Evolutionary conservation across 331 rosid species (phyloP).

Genomic region (Quercus lobata): DNA sequence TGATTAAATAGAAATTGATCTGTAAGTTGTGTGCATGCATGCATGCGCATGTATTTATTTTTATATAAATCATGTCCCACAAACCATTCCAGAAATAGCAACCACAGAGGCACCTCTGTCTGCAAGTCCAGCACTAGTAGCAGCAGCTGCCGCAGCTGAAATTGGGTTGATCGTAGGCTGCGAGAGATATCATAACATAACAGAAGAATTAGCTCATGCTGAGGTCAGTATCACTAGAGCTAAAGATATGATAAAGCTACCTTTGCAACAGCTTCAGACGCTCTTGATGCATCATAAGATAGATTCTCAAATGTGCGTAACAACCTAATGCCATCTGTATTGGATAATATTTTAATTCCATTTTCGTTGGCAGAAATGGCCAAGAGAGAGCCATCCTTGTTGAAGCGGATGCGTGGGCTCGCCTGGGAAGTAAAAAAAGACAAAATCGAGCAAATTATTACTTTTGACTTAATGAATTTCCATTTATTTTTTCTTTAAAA

Average conservation of each 20-base stretch:
- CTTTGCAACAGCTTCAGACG: conserved; percentile 82
- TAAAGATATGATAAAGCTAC: conserved; percentile 30
- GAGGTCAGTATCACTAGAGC: background rate
- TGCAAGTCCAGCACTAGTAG: conserved; percentile 62
- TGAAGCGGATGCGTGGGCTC: conserved; percentile 96
- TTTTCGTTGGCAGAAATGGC: conserved; percentile 91
- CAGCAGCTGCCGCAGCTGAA: conserved; percentile 72
- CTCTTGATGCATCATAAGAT: conserved; percentile 71
- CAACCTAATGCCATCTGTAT: conserved; percentile 66
- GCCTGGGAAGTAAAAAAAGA: conserved; percentile 48
- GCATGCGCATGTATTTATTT: no score
- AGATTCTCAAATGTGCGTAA: conserved; percentile 77
- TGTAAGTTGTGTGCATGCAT: background rate
- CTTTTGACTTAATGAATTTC: background rate
- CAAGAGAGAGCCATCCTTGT: conserved; percentile 90
- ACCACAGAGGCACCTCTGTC: conserved; percentile 79
- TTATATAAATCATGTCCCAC: conserved; percentile 20
- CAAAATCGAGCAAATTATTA: conserved; percentile 25
- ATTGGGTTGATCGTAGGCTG: conserved; percentile 88
- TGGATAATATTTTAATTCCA: conserved; percentile 88
- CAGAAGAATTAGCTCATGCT: conserved; percentile 1
- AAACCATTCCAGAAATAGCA: conserved; percentile 79
- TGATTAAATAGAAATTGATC: conserved; percentile 4
- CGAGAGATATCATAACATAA: conserved; percentile 18
- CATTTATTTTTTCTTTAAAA: conserved; percentile 4